A percentile compares a stretch with the other conserved stretches of the same genome.
phyloP scores from a whole-genome alignment of 371 early-diverging fungal genomes.

The Mortierella sp. region DNA sequence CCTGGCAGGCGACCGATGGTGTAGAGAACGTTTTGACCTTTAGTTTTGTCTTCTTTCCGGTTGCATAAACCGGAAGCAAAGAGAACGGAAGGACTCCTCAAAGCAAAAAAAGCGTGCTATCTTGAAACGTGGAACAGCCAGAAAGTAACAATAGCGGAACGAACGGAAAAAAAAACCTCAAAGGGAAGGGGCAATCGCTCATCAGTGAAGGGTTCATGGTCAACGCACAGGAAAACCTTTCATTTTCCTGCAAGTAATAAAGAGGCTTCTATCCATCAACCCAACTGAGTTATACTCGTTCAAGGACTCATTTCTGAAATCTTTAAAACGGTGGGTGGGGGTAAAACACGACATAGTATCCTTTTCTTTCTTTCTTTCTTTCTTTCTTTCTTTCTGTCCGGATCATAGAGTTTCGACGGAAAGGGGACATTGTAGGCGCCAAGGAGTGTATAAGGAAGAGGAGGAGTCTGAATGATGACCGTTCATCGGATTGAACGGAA shows the following conservation, averaged over 20 bases:
- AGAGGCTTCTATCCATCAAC: background rate
- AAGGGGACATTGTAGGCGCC: background rate
- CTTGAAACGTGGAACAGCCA: slow-evolving; percentile 1
- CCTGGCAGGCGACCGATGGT: no score
- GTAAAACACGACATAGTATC: background rate
- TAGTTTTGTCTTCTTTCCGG: background rate
- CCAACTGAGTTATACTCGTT: no score
- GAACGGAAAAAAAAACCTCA: background rate
- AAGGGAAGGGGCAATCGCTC: background rate
- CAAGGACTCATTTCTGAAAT: no score
- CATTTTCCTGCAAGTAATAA: background rate
- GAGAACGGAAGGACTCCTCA: background rate
- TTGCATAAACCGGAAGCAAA: background rate
- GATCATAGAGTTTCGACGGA: background rate
- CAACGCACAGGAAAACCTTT: background rate
- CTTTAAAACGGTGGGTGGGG: background rate
- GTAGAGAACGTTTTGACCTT: background rate
- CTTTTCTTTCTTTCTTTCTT: background rate
- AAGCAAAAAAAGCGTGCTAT: background rate
- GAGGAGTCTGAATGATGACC: background rate
- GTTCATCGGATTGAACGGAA: slow-evolving; percentile 8
- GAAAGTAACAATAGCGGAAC: background rate
- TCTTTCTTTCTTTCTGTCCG: background rate
- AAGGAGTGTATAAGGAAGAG: background rate
- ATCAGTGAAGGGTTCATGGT: no score